Evolutionary conservation across 169 alveolate species (phyloP).

Genomic region (Neospora caninum): DNA sequence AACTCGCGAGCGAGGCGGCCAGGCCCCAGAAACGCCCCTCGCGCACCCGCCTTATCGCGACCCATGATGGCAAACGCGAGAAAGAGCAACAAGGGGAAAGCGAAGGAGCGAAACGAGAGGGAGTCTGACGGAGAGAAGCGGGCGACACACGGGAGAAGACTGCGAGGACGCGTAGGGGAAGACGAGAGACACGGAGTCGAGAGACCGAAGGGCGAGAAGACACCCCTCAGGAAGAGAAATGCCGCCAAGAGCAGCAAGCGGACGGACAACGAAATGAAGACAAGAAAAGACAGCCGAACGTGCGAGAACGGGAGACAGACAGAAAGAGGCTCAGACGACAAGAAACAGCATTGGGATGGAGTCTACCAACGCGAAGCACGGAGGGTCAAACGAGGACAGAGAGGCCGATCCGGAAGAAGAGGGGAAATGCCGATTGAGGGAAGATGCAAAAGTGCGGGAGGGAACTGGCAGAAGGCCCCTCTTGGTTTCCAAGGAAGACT

Average conservation of each 20-base stretch:
- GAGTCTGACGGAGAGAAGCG: neutral
- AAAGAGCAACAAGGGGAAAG: neutral
- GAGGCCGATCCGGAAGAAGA: no score
- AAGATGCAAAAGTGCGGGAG: no score
- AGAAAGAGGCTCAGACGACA: neutral
- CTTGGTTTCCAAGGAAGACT: no score
- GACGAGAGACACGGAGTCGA: neutral
- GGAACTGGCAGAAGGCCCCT: no score
- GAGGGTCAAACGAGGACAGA: no score
- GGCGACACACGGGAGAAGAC: neutral
- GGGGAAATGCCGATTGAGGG: no score
- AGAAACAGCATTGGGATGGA: no score
- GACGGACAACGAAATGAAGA: no score
- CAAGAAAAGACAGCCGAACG: no score
- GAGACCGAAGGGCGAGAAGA: neutral
- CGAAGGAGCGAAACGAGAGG: neutral
- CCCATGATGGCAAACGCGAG: neutral
- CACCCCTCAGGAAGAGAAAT: neutral
- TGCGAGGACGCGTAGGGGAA: neutral
- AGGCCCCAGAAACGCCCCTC: neutral
- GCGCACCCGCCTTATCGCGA: neutral
- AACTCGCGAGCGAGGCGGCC: slow-evolving; percentile 17
- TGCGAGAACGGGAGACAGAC: neutral
- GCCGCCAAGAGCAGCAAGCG: neutral
- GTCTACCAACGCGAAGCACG: no score